These are phyloP conservation scores for Penicillium hordei DNA, from an alignment of 2,329 filamentous ascomycete species.

Conservation along the genomic window DNA sequence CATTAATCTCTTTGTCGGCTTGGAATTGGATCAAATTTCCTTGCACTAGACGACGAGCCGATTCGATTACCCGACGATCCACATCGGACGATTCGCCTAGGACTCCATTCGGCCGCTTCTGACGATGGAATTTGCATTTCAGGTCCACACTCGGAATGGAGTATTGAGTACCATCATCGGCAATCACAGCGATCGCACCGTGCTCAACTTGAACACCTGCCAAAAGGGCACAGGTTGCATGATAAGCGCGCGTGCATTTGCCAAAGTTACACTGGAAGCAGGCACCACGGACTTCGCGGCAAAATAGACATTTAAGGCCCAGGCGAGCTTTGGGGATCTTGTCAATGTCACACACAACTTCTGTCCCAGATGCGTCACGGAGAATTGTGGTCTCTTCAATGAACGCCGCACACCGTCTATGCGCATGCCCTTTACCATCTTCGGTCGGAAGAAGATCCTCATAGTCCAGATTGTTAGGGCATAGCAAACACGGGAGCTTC, in stretches of 20 bases:
- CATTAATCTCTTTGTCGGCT: constrained; percentile 82
- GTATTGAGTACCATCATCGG: constrained; percentile 88
- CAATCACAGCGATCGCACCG: constrained; percentile 80
- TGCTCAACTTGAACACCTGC: constrained; percentile 91
- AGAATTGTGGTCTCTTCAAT: constrained; percentile 90
- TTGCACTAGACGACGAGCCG: constrained; percentile 65
- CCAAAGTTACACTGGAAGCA: constrained; percentile 96
- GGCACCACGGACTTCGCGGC: constrained; percentile 88
- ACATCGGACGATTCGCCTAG: constrained; percentile 69
- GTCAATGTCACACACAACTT: constrained; percentile 75
- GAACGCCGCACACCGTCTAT: constrained; percentile 85
- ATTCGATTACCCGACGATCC: constrained; percentile 66
- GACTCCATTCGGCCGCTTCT: constrained; percentile 76
- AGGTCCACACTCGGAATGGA: constrained; percentile 90
- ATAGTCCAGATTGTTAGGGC: constrained; percentile 82
- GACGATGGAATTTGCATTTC: constrained; percentile 89
- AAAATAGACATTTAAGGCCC: constrained; percentile 92
- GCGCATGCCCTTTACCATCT: constrained; percentile 75
- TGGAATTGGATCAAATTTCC: constrained; percentile 87
- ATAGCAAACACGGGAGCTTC: constrained; percentile 83
- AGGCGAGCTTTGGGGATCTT: constrained; percentile 82
- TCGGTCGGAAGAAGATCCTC: constrained; percentile 84
- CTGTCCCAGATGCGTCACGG: constrained; percentile 63
- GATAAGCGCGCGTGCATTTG: constrained; percentile 90
- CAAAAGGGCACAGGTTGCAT: constrained; percentile 88